Conservation (phyloP, 106 monocot genomes). For the Cymbidium sinense region DNA sequence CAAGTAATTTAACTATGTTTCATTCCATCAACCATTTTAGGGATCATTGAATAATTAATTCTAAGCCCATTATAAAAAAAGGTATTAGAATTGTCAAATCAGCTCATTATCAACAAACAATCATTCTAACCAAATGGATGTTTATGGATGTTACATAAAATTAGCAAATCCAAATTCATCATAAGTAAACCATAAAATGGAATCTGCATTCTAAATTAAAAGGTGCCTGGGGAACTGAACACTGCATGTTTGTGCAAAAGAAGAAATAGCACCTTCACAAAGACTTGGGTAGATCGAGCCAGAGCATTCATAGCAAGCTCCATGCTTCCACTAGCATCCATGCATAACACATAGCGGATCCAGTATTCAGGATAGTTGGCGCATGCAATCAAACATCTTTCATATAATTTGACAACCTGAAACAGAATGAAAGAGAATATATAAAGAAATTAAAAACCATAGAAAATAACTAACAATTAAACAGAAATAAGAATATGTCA, state of each 20-base stretch:
- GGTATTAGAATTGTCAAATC: not conserved
- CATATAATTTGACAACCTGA: constrained; percentile 97
- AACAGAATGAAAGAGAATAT: constrained; percentile 13
- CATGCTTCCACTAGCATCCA: constrained; percentile 85
- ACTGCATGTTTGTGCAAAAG: not conserved
- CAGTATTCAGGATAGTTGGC: constrained; percentile 96
- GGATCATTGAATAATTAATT: not conserved
- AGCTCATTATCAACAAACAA: not conserved
- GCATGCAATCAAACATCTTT: constrained; percentile 95
- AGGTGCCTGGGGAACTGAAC: not conserved
- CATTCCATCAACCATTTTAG: not conserved
- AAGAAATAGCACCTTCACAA: constrained; percentile 75
- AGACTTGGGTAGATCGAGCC: constrained; percentile 92
- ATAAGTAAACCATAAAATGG: not conserved
- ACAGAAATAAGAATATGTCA: constrained; percentile 22
- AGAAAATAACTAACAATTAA: constrained; percentile 11
- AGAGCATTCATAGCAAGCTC: constrained; percentile 98
- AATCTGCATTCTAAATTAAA: not conserved
- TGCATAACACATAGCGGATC: constrained; percentile 88
- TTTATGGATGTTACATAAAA: not conserved
- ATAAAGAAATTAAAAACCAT: constrained; percentile 11
- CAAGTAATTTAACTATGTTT: not conserved
- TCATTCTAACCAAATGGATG: not conserved
- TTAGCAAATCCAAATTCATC: not conserved
- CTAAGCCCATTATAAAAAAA: not conserved